A percentile compares a stretch with the other conserved stretches of the same genome.
Evolutionary conservation across 2,329 filamentous ascomycete genomes (phyloP).

Genomic region (Colletotrichum sp.): DNA sequence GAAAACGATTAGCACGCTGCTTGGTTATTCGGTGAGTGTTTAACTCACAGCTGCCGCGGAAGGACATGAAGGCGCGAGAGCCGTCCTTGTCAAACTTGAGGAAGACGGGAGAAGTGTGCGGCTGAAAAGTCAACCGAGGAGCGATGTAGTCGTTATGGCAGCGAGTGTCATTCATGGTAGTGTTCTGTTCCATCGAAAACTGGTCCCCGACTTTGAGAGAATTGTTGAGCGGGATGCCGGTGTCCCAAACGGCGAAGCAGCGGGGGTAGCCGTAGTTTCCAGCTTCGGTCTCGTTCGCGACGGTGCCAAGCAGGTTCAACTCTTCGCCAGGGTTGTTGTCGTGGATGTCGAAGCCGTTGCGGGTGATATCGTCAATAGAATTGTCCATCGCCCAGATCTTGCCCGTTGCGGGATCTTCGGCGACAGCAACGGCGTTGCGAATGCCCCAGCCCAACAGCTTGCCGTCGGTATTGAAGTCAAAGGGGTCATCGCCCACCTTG

Average conservation of each 20-base stretch:
- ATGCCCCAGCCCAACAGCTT: conserved; percentile 69
- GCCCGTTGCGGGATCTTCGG: conserved; percentile 61
- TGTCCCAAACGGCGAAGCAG: conserved; percentile 68
- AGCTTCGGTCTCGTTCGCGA: conserved; percentile 41
- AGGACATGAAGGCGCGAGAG: conserved; percentile 68
- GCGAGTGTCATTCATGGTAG: conserved; percentile 44
- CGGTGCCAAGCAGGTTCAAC: conserved; percentile 72
- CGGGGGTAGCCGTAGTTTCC: conserved; percentile 30
- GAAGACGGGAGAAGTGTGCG: conserved; percentile 75
- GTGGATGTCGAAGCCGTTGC: conserved; percentile 66
- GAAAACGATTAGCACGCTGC: background rate
- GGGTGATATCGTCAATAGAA: conserved; percentile 67
- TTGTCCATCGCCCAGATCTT: conserved; percentile 71
- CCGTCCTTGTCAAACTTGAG: conserved; percentile 68
- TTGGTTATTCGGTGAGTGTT: background rate
- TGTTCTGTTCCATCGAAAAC: conserved; percentile 46
- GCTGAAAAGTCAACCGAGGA: conserved; percentile 62
- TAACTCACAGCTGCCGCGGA: conserved; percentile 72
- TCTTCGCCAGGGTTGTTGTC: conserved; percentile 76
- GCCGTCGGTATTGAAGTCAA: conserved; percentile 55
- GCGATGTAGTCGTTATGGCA: conserved; percentile 48
- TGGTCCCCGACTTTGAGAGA: conserved; percentile 52
- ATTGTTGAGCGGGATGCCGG: conserved; percentile 46
- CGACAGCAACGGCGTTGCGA: conserved; percentile 74
- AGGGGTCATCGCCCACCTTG: conserved; percentile 32